These are phyloP conservation scores for Saccharomyces hybrid DNA, from an alignment of 1,139 yeast genomes.

Conservation along the genomic window DNA sequence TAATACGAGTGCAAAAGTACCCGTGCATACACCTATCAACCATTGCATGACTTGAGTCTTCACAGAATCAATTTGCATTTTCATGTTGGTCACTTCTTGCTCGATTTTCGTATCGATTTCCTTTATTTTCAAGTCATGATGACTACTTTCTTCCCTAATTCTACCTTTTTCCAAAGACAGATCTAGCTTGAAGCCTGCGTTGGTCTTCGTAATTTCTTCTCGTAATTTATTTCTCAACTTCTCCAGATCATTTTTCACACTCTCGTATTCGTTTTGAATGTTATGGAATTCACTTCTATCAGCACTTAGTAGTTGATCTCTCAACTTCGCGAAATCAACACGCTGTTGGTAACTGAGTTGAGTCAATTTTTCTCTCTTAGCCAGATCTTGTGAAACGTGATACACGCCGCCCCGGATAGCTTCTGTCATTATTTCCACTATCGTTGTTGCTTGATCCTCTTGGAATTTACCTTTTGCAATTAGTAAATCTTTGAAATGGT, in stretches of 20 bases:
- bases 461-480: conserved; percentile 65
- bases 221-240: conserved; percentile 74
- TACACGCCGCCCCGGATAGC: conserved; percentile 79
- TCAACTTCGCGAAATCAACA: conserved; percentile 89
- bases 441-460: conserved; percentile 70
- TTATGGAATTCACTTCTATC: conserved; percentile 81
- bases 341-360: conserved; percentile 90
- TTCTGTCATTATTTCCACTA: conserved; percentile 63
- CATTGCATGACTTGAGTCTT: conserved; percentile 96
- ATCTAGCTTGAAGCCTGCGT: conserved; percentile 85
- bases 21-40: conserved; percentile 96
- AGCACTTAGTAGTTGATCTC: conserved; percentile 81
- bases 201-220: conserved; percentile 86
- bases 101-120: conserved; percentile 93
- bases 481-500: conserved; percentile 21
- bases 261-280: conserved; percentile 80
- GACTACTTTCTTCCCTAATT: conserved; percentile 86
- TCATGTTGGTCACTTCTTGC: conserved; percentile 90
- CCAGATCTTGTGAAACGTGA: conserved; percentile 66
- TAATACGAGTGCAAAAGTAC: conserved; percentile 87
- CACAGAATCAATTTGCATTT: conserved; percentile 87
- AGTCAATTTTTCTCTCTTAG: conserved; percentile 71
- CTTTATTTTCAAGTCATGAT: conserved; percentile 85
- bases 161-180: conserved; percentile 90
- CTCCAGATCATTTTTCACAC: conserved; percentile 76